Evolutionary conservation across 345 rosid species (phyloP).

Genomic region (Camelina laxa): DNA sequence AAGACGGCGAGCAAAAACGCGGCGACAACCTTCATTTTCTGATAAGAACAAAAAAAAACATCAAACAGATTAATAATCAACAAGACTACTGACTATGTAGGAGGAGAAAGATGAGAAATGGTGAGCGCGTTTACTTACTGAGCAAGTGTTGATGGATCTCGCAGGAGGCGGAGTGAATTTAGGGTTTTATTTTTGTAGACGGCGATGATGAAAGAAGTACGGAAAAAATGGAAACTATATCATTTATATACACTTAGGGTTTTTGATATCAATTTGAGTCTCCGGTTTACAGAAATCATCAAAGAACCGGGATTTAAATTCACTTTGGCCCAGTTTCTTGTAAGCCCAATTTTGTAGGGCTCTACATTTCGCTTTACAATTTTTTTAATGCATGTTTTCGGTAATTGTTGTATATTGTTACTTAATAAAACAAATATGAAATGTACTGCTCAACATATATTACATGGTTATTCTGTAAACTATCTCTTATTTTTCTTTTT

Average conservation of each 20-base stretch:
- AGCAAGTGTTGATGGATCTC: constrained; percentile 12
- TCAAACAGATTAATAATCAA: neutral
- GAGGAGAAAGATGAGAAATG: neutral
- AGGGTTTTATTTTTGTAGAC: constrained; percentile 4
- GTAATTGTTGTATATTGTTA: no score
- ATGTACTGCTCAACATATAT: no score
- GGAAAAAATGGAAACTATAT: neutral
- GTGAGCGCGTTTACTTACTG: neutral
- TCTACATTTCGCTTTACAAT: neutral
- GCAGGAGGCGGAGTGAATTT: neutral
- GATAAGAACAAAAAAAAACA: no score
- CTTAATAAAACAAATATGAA: no score
- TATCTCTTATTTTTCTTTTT: no score
- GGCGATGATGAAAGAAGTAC: constrained; percentile 15
- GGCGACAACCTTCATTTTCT: constrained; percentile 79
- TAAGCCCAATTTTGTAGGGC: neutral
- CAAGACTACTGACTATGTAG: neutral
- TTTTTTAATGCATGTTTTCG: no score
- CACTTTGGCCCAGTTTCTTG: neutral
- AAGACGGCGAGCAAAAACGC: constrained; percentile 73
- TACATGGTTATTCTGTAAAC: no score
- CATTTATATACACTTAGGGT: constrained; percentile 20
- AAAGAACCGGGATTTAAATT: neutral
- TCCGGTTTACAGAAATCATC: neutral
- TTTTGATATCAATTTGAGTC: no score